Base-by-base conservation (phyloP, 139 green algal genomes). In the Chlamydomonas incerta region DNA sequence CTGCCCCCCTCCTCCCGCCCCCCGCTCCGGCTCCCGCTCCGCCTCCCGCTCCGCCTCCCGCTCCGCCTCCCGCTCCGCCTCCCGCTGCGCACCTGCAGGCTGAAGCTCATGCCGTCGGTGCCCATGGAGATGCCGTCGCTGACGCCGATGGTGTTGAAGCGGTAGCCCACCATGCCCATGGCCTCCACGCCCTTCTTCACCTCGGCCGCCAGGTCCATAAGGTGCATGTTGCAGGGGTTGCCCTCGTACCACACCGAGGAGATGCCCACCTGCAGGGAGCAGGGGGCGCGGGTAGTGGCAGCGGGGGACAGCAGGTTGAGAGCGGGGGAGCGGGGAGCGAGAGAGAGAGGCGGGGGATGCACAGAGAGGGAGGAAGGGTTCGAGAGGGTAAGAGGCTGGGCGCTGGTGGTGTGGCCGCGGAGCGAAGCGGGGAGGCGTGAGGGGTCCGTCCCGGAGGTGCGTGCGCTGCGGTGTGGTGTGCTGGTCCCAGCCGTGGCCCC, bases 151-250 rank as follows among this genome's bases (percentile, higher is more conserved):
- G 96, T 98, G 94, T 98, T 98, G 93, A 98, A 99, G 28, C 97
- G 90, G 88, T 96, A 97, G 68, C 95, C 95, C 28, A 99, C 96
- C 95, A 99, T 88, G 70, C 95, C 95, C 1, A 92, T 92, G 10
- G 89, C 88, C 72, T 92, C 72, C 62, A 99, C 95, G 63, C 97
- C 97, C n/a, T 89, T 83, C 92, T 99, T 99, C 29, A 99, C 97
- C 67, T 98, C 93, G 9, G 91, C 93, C 4, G 95, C 95, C 72
- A 99, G 91, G 85, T 97, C 92, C 88, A 99, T 94, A 34, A 99
- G 93, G 92, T 99, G 98, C 97, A 99, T 99, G 94, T 99, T 99
- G 97, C 98, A 99, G 55, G 98, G 95, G 92, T 99, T 99, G 87
- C 97, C 97, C 90, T 99, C 97, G 77, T 98, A 99, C 97, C 97